Evolutionary conservation across 139 green algal species (phyloP), one percentile per base, ranked within the genome.

Genomic region (Helicosporidium sp.): DNA sequence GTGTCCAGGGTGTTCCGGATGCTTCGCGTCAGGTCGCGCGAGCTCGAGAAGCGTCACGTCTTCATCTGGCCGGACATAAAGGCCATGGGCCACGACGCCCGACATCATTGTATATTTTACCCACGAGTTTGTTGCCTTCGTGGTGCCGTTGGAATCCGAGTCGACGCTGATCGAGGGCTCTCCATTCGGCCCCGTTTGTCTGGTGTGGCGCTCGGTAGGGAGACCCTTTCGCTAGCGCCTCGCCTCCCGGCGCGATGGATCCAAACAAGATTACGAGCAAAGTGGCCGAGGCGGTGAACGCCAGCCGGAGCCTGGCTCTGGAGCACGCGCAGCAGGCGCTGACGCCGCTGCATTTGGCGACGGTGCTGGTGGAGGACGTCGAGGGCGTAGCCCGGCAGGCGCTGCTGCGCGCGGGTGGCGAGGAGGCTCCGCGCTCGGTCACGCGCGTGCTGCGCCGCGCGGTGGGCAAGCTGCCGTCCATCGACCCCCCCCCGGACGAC

Each of bases 311-410:
- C 22, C 49, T 87, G 6, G 79, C 79, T 0, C 35, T 60, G 29
- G 79, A 85, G 47, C 23, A 66, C 17, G 4, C 26, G 1, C 70
- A 90, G 39, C 54, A 63, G 27, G 46, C 73, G 46, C 34, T 90
- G 1, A 66, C 59, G 16, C 60, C 78, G 1, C 1, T 78, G 1
- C 82, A 92, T 45, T 33, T 91, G 6, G 76, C 70, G 2, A 41
- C 75, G 0, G 68, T 46, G 7, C 35, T 92, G 7, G 74, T 86
- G 27, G 78, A 92, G 41, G 78, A 85, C 41, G 22, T 51, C 1
- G 51, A 74, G 22, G 75, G 76, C 44, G 39, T 84, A 46, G 55
- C 54, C 44, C 27, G n/a, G 26, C 56, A 59, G 41, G 61, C 53
- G n/a, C 28, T 48, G 16, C 17, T 56, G 4, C 62, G 58, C 17